phyloP scores from a whole-genome alignment of 257 asterid genomes.

The Vinca minor region DNA sequence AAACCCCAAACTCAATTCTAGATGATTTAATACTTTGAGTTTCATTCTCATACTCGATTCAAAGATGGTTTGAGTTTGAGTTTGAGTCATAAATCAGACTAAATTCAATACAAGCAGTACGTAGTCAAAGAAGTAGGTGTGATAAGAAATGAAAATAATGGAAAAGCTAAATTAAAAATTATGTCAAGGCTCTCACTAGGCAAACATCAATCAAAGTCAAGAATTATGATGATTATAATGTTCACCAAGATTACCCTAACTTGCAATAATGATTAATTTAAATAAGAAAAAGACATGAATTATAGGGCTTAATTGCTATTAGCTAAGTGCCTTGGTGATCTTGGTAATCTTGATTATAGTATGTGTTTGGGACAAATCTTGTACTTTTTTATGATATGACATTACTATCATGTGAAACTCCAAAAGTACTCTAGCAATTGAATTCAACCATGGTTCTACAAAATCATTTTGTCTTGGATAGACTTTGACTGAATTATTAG shows the following conservation, averaged over 20 bases:
- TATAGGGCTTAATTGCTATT: not conserved
- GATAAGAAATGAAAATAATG: conserved; percentile 25
- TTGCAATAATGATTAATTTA: not conserved
- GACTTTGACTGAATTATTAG: not conserved
- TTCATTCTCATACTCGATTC: too few relatives aligned
- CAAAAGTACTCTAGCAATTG: not conserved
- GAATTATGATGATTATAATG: conserved; percentile 13
- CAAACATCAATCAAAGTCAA: conserved; percentile 27
- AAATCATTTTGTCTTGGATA: conserved; percentile 9
- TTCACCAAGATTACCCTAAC: conserved; percentile 12
- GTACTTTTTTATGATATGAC: conserved; percentile 26
- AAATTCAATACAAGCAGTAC: not conserved
- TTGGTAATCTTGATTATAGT: too few relatives aligned
- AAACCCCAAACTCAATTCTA: too few relatives aligned
- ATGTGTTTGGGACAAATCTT: conserved; percentile 11
- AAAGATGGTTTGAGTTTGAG: too few relatives aligned
- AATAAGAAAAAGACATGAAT: not conserved
- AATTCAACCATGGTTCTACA: not conserved
- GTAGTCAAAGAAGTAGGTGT: conserved; percentile 21
- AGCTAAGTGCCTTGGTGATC: too few relatives aligned
- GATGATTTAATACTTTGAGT: too few relatives aligned
- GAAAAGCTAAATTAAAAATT: conserved; percentile 18
- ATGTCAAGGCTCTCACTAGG: not conserved
- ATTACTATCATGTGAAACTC: conserved; percentile 7
- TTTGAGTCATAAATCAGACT: too few relatives aligned